Base-by-base conservation (phyloP, 2,329 filamentous ascomycete genomes). In the Kalmusia sp. region DNA sequence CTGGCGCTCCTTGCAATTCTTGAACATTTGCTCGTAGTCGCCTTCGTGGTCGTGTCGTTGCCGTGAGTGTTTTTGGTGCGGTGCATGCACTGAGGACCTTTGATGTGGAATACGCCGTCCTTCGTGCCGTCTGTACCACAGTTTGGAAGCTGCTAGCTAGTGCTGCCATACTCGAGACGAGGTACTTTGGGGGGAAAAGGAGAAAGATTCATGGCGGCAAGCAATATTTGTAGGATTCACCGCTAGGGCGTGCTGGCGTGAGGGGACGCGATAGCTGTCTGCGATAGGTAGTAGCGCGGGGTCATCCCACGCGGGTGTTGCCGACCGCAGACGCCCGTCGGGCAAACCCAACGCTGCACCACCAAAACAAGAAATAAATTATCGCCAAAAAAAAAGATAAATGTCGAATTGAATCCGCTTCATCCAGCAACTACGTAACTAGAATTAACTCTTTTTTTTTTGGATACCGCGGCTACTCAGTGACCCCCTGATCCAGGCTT, bases 401-500 rank as follows among this genome's bases (percentile, higher is more conserved):
- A n/a, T n/a, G n/a, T n/a, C n/a, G n/a, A n/a, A n/a, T n/a, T n/a
- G n/a, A n/a, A n/a, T n/a, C n/a, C n/a, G n/a, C n/a, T n/a, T n/a
- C n/a, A n/a, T n/a, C n/a, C n/a, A n/a, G n/a, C n/a, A n/a, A n/a
- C n/a, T n/a, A n/a, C n/a, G n/a, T n/a, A n/a, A n/a, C n/a, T n/a
- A n/a, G n/a, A n/a, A n/a, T n/a, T n/a, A n/a, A n/a, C n/a, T n/a
- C n/a, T n/a, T n/a, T n/a, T n/a, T n/a, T n/a, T n/a, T n/a, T n/a
- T n/a, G n/a, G n/a, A n/a, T n/a, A n/a, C n/a, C n/a, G n/a, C n/a
- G n/a, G n/a, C n/a, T n/a, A n/a, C n/a, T 58, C 44, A 78, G 68
- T 79, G 76, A 6, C 73, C 77, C 25, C 77, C 76, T 34, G 76
- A 75, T 15, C 77, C 80, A 31, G 64, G 55, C 48, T 72, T 74